Conservation (phyloP, 2,329 filamentous ascomycete species). For the Davidsoniella virescens region DNA sequence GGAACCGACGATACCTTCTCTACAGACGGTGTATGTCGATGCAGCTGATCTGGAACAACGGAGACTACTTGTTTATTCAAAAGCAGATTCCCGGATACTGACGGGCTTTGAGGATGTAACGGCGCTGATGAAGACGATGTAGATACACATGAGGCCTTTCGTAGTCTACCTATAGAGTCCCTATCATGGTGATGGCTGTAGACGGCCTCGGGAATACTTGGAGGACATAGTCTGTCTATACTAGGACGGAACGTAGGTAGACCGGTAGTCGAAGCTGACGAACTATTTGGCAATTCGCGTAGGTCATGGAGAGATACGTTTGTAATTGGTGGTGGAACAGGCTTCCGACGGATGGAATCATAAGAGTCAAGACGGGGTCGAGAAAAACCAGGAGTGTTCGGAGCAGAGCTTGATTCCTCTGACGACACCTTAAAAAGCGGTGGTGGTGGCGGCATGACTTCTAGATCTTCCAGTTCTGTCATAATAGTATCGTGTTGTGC, state of each 20-base stretch:
- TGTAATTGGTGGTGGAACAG: neutral
- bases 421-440: no score
- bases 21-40: neutral
- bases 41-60: slow-evolving; percentile 2
- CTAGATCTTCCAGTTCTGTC: no score
- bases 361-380: neutral
- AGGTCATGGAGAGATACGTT: neutral
- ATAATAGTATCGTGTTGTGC: no score
- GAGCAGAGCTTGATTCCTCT: no score
- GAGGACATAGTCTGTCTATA: neutral
- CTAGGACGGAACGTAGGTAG: neutral
- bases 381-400: no score
- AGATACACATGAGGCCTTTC: no score
- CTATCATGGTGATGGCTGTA: no score
- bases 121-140: neutral
- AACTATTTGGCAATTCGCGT: no score
- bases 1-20: slow-evolving; percentile 1
- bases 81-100: neutral
- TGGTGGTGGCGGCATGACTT: no score
- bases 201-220: neutral
- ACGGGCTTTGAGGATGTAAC: neutral
- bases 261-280: neutral
- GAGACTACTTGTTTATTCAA: slow-evolving; percentile 1
- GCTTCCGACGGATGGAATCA: slow-evolving; percentile 10
- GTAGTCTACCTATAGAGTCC: no score